Percentiles rank a stretch among this genome's conserved stretches.
Conservation (phyloP, 1,284 basidiomycete genomes). For the Volvariella volvacea region DNA sequence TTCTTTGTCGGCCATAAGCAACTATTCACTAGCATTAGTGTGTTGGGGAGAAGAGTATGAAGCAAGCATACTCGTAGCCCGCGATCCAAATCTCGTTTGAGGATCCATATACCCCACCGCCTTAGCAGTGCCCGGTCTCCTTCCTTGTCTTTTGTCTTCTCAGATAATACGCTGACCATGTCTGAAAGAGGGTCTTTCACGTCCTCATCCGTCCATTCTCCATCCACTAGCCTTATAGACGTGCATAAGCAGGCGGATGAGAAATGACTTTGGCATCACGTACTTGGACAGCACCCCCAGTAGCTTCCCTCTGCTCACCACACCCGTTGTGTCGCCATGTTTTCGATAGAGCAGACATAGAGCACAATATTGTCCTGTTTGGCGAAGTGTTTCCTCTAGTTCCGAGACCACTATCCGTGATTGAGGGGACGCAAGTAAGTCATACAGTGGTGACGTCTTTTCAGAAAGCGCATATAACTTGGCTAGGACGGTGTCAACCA, state of each 20-base stretch:
- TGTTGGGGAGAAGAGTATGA: slow-evolving; percentile 1
- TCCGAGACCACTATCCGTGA: slow-evolving; percentile 58
- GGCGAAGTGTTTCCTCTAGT: slow-evolving; percentile 54
- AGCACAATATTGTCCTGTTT: slow-evolving; percentile 52
- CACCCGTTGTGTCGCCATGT: slow-evolving; percentile 32
- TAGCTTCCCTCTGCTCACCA: not conserved
- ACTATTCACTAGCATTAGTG: slow-evolving; percentile 25
- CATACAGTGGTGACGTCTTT: slow-evolving; percentile 56
- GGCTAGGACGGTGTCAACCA: slow-evolving; percentile 78
- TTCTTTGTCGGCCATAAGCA: slow-evolving; percentile 39
- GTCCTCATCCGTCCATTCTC: slow-evolving; percentile 56
- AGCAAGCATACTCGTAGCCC: slow-evolving; percentile 59
- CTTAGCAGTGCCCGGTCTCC: slow-evolving; percentile 56
- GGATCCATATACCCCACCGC: slow-evolving; percentile 79
- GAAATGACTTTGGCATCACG: slow-evolving; percentile 18
- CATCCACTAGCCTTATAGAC: slow-evolving; percentile 59
- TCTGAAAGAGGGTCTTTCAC: slow-evolving; percentile 64
- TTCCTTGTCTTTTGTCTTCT: slow-evolving; percentile 29
- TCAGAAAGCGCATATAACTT: slow-evolving; percentile 65
- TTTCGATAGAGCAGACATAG: slow-evolving; percentile 61
- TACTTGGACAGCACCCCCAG: slow-evolving; percentile 30
- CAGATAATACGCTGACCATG: slow-evolving; percentile 60
- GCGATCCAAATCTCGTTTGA: slow-evolving; percentile 58
- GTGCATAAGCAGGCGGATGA: slow-evolving; percentile 5
- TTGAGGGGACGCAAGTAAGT: slow-evolving; percentile 50